Evolutionary conservation across 352 stramenopile species (phyloP), one percentile per base, ranked within the genome.

Genomic region (Phytopythium mirpurense): DNA sequence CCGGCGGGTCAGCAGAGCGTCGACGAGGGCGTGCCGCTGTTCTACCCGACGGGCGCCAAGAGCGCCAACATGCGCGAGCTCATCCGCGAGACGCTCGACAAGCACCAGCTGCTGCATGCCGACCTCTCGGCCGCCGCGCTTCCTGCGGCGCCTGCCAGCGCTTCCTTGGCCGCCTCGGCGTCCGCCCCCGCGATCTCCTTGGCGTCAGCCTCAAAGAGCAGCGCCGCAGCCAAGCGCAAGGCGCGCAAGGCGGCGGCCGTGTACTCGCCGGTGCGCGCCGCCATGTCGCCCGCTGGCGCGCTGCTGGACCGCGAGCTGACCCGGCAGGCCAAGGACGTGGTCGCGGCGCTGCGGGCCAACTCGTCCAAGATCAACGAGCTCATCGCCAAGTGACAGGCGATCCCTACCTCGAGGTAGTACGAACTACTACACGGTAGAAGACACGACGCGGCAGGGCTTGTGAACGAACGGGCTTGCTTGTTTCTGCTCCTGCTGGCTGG

Each of bases 351-450:
- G 7, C 75, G 80, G 5, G 58, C 72, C 32, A 91, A 91, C 51
- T 68, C 78, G 19, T 84, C 76, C 52, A 91, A 91, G 59, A 83
- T 91, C 51, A 83, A 83, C 43, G 75, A 87, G 2, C 66, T 91
- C 29, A 86, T 90, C 24, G 67, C 70, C 36, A 66, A 68, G 53
- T 68, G 58, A 54, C 29, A 32, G 29, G 29, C 5, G 29, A 46
- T 11, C n/a, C n/a, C n/a, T n/a, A n/a, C n/a, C n/a, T n/a, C n/a
- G n/a, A n/a, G n/a, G 6, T 15, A 36, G 32, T 2, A 36, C 32
- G 11, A n/a, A n/a, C n/a, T n/a, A n/a, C n/a, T n/a, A n/a, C n/a
- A n/a, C n/a, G n/a, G n/a, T n/a, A n/a, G n/a, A n/a, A n/a, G n/a
- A n/a, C n/a, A n/a, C n/a, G n/a, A n/a, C n/a, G n/a, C n/a, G n/a